These are phyloP conservation scores for Pichia membranifaciens DNA, from an alignment of 805 yeast species.

Conservation along the genomic window DNA sequence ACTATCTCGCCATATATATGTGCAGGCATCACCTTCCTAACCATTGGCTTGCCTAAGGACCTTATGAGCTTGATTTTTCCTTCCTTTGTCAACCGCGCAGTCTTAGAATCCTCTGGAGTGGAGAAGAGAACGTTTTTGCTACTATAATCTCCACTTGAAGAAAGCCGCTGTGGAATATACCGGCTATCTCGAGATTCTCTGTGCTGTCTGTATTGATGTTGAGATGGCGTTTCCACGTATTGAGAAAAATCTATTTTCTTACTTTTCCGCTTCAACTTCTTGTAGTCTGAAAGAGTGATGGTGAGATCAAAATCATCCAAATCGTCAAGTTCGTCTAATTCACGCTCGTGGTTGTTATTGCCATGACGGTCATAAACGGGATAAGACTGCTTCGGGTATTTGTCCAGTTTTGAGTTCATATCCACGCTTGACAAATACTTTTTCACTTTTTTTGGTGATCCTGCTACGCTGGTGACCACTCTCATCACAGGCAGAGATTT, in stretches of 20 bases:
- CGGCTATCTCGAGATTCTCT: background rate
- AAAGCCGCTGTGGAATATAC: background rate
- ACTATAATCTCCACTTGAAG: background rate
- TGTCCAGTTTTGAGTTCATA: slow-evolving; percentile 8
- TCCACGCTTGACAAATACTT: slow-evolving; percentile 28
- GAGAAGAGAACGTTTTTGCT: background rate
- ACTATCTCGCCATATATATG: slow-evolving; percentile 40
- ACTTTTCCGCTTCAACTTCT: slow-evolving; percentile 23
- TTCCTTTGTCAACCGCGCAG: slow-evolving; percentile 24
- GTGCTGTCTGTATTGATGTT: slow-evolving; percentile 1
- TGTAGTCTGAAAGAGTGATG: slow-evolving; percentile 25
- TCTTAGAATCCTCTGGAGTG: slow-evolving; percentile 8
- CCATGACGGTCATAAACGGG: background rate
- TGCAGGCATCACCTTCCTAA: slow-evolving; percentile 25
- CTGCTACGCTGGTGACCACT: slow-evolving; percentile 11
- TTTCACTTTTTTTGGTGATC: slow-evolving; percentile 22
- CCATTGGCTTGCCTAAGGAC: slow-evolving; percentile 23
- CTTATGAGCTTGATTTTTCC: slow-evolving; percentile 29
- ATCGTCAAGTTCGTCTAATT: slow-evolving; percentile 24
- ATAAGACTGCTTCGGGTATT: background rate
- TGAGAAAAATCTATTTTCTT: slow-evolving; percentile 24
- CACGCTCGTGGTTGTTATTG: slow-evolving; percentile 15
- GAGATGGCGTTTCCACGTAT: slow-evolving; percentile 23
- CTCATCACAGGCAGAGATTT: slow-evolving; percentile 25
- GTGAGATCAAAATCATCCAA: slow-evolving; percentile 24